A percentile compares a stretch with the other conserved stretches of the same genome.
Conservation (phyloP, 768 basidiomycete genomes). For the Pulveroboletus sp. region DNA sequence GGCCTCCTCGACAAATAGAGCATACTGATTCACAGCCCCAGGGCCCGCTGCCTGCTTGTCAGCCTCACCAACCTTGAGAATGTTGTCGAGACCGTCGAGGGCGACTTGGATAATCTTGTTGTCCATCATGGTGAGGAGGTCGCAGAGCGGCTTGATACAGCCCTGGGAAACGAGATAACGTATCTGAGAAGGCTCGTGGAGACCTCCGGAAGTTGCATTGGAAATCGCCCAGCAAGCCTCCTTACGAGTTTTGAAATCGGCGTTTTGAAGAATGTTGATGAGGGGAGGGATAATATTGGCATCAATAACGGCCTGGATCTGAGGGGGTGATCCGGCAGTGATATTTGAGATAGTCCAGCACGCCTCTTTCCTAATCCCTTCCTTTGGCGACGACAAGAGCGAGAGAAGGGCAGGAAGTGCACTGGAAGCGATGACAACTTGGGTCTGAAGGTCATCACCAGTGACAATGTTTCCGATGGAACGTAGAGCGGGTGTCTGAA, state of each 20-base stretch:
- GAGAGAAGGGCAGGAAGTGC: slow-evolving; percentile 92
- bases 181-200: slow-evolving; percentile 95
- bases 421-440: slow-evolving; percentile 97
- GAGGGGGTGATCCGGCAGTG: slow-evolving; percentile 93
- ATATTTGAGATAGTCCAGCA: slow-evolving; percentile 99
- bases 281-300: slow-evolving; percentile 97
- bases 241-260: slow-evolving; percentile 99
- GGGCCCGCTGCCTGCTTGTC: slow-evolving; percentile 82
- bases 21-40: slow-evolving; percentile 87
- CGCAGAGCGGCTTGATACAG: slow-evolving; percentile 98
- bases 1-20: slow-evolving; percentile 92
- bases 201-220: slow-evolving; percentile 96
- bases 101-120: slow-evolving; percentile 99
- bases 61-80: slow-evolving; percentile 94
- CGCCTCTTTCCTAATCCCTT: slow-evolving; percentile 98
- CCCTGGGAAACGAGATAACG: slow-evolving; percentile 97
- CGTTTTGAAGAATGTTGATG: slow-evolving; percentile 95
- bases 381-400: slow-evolving; percentile 92
- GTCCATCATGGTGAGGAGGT: slow-evolving; percentile 96
- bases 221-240: slow-evolving; percentile 99
- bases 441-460: slow-evolving; percentile 98
- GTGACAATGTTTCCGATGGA: slow-evolving; percentile 99
- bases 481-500: slow-evolving; percentile 96
- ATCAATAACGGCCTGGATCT: slow-evolving; percentile 96
- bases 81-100: slow-evolving; percentile 96